Base-by-base conservation (phyloP, 2,329 filamentous ascomycete species). In the Fusarium sp. region DNA sequence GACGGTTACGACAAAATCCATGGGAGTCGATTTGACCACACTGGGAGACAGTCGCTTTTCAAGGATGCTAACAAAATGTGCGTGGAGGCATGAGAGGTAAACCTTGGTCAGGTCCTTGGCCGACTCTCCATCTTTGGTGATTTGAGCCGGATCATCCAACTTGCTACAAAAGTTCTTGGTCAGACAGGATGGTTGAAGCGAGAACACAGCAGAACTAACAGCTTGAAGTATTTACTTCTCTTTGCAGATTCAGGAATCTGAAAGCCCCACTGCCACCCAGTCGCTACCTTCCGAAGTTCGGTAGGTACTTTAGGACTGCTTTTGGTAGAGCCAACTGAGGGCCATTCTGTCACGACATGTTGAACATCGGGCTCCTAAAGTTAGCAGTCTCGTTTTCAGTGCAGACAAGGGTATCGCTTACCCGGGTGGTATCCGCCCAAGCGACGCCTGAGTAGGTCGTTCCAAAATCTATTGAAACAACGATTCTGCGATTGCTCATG, bases 391-490 rank as follows among this genome's bases (percentile, higher is more conserved):
- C 39, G 44, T 38, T 60, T 43, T 36, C 5, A 47, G 34, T 45
- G 34, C 40, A 19, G 22, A 34, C 43, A 43, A 67, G 43, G 44
- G 45, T 14, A 56, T 43, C 22, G 68, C 78, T 75, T 76, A 79
- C 79, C 38, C 75, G 75, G 47, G 70, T 77, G 46, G 82, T 82
- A 61, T 84, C 80, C 42, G 82, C 82, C 83, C 84, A 88, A 31
- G 84, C 84, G n/a, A 87, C 79, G 31, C 84, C 85, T 15, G 85
- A 86, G 72, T 84, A 88, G 6, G 86, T 88, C 14, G 85, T 88
- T 26, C 86, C 85, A 69, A 88, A 87, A 71, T 88, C 85, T 61
- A 88, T 84, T 21, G 83, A 85, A 65, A 87, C 80, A 52, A 87
- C 80, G 63, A 87, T 82, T 72, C 80, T 83, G 69, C 80, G 71